A percentile compares a stretch with the other conserved stretches of the same genome.
Conservation (phyloP, 2,329 filamentous ascomycete genomes). For the Nothopassalora personata region DNA sequence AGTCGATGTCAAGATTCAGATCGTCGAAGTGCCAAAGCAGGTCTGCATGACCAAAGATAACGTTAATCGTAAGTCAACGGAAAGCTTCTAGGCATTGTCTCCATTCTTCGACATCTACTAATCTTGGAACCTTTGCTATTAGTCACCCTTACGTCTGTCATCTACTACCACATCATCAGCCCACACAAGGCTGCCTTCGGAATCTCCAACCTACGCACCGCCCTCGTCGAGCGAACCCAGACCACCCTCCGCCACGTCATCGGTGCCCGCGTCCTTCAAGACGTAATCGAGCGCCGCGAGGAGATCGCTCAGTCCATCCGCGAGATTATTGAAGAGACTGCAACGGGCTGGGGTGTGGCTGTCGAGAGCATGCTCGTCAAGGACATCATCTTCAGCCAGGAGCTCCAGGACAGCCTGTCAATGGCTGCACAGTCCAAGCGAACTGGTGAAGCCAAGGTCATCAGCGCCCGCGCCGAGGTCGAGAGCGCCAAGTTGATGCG, state of each 20-base stretch:
- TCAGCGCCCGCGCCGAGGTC: slow-evolving; percentile 92
- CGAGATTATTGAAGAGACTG: slow-evolving; percentile 96
- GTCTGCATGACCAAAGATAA: slow-evolving; percentile 99
- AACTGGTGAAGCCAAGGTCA: slow-evolving; percentile 97
- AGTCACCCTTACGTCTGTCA: slow-evolving; percentile 85
- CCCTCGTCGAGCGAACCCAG: slow-evolving; percentile 96
- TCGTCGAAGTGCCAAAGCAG: slow-evolving; percentile 91
- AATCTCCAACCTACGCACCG: slow-evolving; percentile 88
- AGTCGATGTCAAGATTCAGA: slow-evolving; percentile 99
- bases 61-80: slow-evolving; percentile 54
- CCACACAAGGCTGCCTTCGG: slow-evolving; percentile 97
- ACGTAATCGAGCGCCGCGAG: slow-evolving; percentile 96
- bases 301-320: slow-evolving; percentile 92
- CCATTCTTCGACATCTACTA: too few relatives aligned
- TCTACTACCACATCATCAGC: slow-evolving; percentile 96
- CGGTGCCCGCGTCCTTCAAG: slow-evolving; percentile 89
- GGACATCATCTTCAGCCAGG: slow-evolving; percentile 94
- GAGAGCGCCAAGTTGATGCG: slow-evolving; percentile 90
- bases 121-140: too few relatives aligned
- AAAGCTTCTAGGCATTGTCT: too few relatives aligned
- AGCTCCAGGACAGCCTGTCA: slow-evolving; percentile 90
- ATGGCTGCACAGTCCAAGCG: slow-evolving; percentile 99
- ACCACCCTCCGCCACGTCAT: slow-evolving; percentile 96
- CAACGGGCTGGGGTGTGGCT: slow-evolving; percentile 86
- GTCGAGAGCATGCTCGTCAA: slow-evolving; percentile 99